phyloP scores from a whole-genome alignment of 768 basidiomycete species.

The Tricholoma saponaceum region DNA sequence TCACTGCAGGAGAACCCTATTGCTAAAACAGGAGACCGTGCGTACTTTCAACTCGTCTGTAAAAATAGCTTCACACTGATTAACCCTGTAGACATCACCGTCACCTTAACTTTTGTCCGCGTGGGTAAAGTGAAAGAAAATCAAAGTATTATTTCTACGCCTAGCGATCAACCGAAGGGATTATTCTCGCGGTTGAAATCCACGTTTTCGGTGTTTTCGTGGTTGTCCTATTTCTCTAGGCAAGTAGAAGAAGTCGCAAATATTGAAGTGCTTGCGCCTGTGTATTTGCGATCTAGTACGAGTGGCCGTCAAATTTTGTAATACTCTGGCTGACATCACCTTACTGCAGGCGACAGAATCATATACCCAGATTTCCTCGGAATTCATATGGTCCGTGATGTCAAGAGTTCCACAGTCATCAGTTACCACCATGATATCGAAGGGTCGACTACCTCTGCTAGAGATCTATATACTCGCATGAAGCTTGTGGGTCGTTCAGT shows the following conservation, averaged over 20 bases:
- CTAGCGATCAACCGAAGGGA: neutral
- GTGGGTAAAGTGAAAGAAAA: conserved; percentile 10
- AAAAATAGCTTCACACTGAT: neutral
- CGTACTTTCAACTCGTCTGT: neutral
- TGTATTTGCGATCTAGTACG: neutral
- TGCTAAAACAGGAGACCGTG: neutral
- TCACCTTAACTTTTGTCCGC: conserved; percentile 52
- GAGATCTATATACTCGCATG: neutral
- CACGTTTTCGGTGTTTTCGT: conserved; percentile 2
- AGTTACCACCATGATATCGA: neutral
- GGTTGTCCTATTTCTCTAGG: neutral
- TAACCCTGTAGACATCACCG: conserved; percentile 40
- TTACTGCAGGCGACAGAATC: neutral
- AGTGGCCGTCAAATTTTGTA: neutral
- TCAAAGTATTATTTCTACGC: neutral
- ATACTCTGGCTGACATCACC: neutral
- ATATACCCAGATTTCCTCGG: neutral
- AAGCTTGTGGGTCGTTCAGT: neutral
- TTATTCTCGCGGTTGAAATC: conserved; percentile 3
- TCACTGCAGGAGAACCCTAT: neutral
- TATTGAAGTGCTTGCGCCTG: neutral
- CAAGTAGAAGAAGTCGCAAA: neutral
- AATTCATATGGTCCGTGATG: neutral
- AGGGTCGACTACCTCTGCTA: neutral
- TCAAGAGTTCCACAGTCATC: neutral